Evolutionary conservation across 2,329 filamentous ascomycete genomes (phyloP), one percentile per base, ranked within the genome.

Genomic region (Cadophora sp.): DNA sequence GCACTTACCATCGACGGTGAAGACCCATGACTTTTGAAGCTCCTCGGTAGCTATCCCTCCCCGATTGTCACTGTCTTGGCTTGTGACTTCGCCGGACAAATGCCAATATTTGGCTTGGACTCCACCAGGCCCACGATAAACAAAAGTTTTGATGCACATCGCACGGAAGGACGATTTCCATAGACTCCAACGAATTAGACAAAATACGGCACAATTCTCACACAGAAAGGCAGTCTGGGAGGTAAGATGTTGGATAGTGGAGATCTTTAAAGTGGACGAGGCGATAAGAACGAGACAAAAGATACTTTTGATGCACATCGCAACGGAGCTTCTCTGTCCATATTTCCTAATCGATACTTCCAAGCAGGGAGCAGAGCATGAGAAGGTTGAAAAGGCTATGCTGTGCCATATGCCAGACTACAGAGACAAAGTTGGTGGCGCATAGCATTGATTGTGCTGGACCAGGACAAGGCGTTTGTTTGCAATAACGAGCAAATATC

Each of bases 81-180:
- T 41, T 39, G 36, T 24, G 33, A 58, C 36, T 41, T 58, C 55
- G 55, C 55, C 18, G 33, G 22, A 22, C n/a, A 3, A 41, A 24
- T 24, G 36, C n/a, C 36, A 41, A 58, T 58, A 58, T 24, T 58
- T 39, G 33, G 33, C 55, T 58, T 41, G 33, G 20, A 58, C 33
- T 41, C 5, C 16, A 5, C 20, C 5, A 18, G 5, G 4, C 11
- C 11, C 55, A 39, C 20, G n/a, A 24, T 16, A 8, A 43, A 51
- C 27, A 18, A 14, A 39, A 20, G 20, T 58, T 62, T 61, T 63
- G 67, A 62, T 67, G 62, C 65, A 67, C 47, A 62, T 67, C 68
- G 65, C 51, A 65, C 62, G 68, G 68, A 66, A 48, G 39, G 47
- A 62, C 39, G 36, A 27, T 51, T 61, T 67, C 68, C 65, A 67